Evolutionary conservation across 1,284 basidiomycete species (phyloP).

Genomic region (Pseudozyma tsukubaensis): DNA sequence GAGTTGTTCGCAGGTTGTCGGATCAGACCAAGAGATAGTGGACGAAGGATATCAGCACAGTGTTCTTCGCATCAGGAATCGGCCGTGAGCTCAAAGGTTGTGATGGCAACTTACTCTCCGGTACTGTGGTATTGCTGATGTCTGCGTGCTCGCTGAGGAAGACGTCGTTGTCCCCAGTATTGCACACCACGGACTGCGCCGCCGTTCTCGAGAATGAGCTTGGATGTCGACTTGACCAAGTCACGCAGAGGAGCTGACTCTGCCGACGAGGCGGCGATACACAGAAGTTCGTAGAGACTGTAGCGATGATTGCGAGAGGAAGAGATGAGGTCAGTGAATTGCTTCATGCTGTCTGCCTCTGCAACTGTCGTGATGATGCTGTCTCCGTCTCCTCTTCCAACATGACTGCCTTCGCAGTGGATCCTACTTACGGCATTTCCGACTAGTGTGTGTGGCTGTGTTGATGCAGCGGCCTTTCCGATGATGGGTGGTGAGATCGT

Average conservation of each 20-base stretch:
- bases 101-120: slow-evolving; percentile 84
- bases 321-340: neutral
- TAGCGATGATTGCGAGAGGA: neutral
- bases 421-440: slow-evolving; percentile 41
- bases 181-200: slow-evolving; percentile 83
- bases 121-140: slow-evolving; percentile 76
- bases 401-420: neutral
- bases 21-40: neutral
- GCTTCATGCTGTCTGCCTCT: too few species aligned
- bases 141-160: slow-evolving; percentile 82
- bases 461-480: neutral
- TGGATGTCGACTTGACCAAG: slow-evolving; percentile 79
- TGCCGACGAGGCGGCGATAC: slow-evolving; percentile 64
- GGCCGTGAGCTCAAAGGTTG: too few species aligned
- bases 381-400: too few species aligned
- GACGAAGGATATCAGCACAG: neutral
- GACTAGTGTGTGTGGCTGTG: neutral
- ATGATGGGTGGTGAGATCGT: slow-evolving; percentile 1
- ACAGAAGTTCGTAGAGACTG: slow-evolving; percentile 68
- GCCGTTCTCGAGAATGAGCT: slow-evolving; percentile 79
- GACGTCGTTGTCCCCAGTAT: slow-evolving; percentile 78
- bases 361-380: too few species aligned
- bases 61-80: too few species aligned
- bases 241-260: slow-evolving; percentile 76
- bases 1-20: neutral